Evolutionary conservation across 306 rosid genomes (phyloP).

Genomic region (Quercus wislizeni): DNA sequence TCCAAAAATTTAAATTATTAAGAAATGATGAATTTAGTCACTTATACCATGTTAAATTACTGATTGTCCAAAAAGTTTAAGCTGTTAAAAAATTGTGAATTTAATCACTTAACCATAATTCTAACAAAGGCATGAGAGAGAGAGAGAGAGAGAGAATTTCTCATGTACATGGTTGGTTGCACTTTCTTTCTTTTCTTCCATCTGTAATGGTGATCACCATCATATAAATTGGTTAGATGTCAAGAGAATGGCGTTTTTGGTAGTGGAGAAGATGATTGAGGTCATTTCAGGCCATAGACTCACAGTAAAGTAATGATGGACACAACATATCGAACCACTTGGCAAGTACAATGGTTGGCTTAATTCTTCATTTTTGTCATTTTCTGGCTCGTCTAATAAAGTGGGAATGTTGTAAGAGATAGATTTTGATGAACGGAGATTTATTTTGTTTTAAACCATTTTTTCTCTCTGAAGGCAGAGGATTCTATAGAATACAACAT

Average conservation of each 20-base stretch:
- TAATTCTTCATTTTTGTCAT: not conserved
- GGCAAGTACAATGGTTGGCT: not conserved
- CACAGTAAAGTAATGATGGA: not conserved
- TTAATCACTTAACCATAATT: too few species aligned
- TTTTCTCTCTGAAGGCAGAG: too few species aligned
- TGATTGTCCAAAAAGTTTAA: too few species aligned
- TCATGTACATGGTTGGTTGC: not conserved
- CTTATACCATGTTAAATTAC: too few species aligned
- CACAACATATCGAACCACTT: not conserved
- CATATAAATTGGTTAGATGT: not conserved
- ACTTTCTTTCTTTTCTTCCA: not conserved
- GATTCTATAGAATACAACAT: not conserved
- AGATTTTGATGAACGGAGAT: too few species aligned
- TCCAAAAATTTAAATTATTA: too few species aligned
- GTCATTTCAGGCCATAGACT: not conserved
- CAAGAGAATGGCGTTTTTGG: not conserved
- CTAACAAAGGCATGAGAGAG: too few species aligned
- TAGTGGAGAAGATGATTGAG: constrained; percentile 4
- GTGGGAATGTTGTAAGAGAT: not conserved
- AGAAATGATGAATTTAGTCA: too few species aligned
- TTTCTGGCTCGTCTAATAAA: not conserved
- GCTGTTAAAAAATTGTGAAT: fast-evolving
- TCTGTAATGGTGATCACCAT: not conserved
- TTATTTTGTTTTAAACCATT: too few species aligned
- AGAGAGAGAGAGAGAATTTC: not conserved